Evolutionary conservation across 139 green algal genomes (phyloP).

Genomic region (Tetradesmus lagerheimii): DNA sequence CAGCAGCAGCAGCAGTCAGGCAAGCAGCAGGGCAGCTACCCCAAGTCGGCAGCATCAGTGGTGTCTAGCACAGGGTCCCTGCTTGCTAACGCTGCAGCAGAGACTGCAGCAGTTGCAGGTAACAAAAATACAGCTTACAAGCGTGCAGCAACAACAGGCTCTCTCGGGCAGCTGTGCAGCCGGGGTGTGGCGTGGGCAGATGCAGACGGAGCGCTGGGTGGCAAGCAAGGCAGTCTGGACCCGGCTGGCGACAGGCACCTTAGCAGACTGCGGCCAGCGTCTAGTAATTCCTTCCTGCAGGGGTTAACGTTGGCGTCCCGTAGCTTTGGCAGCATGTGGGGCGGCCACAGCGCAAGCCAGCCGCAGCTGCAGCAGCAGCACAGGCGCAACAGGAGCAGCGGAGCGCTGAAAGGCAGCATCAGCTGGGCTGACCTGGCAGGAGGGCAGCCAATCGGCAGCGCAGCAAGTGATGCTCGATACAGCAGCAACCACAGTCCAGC

Average conservation of each 20-base stretch:
- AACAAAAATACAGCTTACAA: not conserved
- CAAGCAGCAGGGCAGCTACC: slow-evolving; percentile 12
- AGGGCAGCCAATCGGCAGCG: not conserved
- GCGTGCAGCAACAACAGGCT: not conserved
- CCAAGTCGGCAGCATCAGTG: slow-evolving; percentile 10
- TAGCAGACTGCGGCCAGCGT: not conserved
- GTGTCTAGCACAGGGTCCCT: slow-evolving; percentile 7
- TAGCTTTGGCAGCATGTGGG: not conserved
- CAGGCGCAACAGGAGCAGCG: not conserved
- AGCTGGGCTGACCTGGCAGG: not conserved
- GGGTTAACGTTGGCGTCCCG: not conserved
- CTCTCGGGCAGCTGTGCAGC: not conserved
- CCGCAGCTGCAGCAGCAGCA: slow-evolving; percentile 1
- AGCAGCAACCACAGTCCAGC: not conserved
- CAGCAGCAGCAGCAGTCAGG: not conserved
- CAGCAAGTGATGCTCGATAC: not conserved
- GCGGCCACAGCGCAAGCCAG: not conserved
- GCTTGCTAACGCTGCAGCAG: slow-evolving; percentile 3
- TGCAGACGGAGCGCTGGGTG: not conserved
- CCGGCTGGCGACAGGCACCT: not conserved
- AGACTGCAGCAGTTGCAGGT: slow-evolving; percentile 1
- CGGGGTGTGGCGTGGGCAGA: not conserved
- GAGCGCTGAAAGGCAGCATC: not conserved
- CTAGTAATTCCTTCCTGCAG: not conserved
- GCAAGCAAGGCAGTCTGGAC: not conserved